Evolutionary conservation across 169 alveolate genomes (phyloP).

Genomic region (Plasmodium chabaudi): DNA sequence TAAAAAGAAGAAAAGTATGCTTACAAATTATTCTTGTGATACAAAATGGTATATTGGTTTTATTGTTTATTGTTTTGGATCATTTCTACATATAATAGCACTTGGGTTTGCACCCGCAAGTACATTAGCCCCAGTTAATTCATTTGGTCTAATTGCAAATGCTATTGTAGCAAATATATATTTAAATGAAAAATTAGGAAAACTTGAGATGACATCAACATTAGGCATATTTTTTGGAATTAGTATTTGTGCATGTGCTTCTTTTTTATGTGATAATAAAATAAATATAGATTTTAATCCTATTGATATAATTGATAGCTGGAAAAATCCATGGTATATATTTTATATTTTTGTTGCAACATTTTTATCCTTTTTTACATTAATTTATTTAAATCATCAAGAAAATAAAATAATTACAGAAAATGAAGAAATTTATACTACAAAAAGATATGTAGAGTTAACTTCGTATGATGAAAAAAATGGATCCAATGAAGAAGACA

Average conservation of each 20-base stretch:
- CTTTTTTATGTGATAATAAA: constrained; percentile 79
- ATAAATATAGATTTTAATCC: constrained; percentile 62
- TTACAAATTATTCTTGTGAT: constrained; percentile 81
- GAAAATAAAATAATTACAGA: constrained; percentile 81
- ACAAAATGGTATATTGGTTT: constrained; percentile 86
- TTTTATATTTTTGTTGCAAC: constrained; percentile 82
- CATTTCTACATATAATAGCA: constrained; percentile 86
- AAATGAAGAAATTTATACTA: constrained; percentile 78
- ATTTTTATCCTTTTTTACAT: constrained; percentile 83
- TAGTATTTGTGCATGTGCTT: constrained; percentile 87
- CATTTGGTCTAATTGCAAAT: constrained; percentile 87
- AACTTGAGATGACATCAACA: constrained; percentile 85
- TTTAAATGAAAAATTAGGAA: constrained; percentile 86
- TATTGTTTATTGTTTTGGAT: constrained; percentile 85
- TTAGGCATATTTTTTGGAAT: constrained; percentile 87
- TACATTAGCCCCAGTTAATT: constrained; percentile 89
- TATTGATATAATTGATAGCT: constrained; percentile 81
- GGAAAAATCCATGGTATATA: constrained; percentile 89
- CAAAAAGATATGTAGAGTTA: constrained; percentile 78
- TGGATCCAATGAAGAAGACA: constrained; percentile 27
- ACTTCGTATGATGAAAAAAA: constrained; percentile 68
- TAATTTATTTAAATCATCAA: constrained; percentile 81
- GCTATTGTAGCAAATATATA: constrained; percentile 88
- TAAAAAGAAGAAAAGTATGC: constrained; percentile 76
- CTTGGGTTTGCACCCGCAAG: constrained; percentile 91